Base-by-base conservation (phyloP, 805 yeast species). In the Aciculoconidium aculeatum region DNA sequence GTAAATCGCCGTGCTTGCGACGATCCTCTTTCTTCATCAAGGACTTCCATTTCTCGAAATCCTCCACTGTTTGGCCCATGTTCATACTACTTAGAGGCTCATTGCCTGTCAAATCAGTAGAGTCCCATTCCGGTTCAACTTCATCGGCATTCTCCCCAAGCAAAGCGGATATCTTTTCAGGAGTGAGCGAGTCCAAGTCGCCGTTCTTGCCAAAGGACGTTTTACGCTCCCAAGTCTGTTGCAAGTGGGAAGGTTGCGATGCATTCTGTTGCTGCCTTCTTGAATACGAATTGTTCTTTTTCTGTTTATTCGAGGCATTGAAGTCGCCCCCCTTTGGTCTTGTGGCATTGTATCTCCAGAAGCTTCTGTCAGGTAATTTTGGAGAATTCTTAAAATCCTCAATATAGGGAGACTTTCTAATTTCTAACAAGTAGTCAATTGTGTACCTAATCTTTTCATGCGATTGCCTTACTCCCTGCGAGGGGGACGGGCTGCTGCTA, bases 1-100 rank as follows among this genome's bases (percentile, higher is more conserved):
- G 30, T 5, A 25, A 16, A 14, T 65, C 72, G 4, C 73, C 75
- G 27, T 66, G 62, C 40, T 64, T 58, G 36, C 56, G 61, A 19
- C 62, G 61, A 21, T 73, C 74, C 43, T 72, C 72, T 27, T 62
- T 50, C 36, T 62, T 63, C 78, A 72, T 69, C 36, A 59, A 61
- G 27, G 65, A 50, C 47, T 72, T 72, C 80, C 80, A 75, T 36
- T 58, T 63, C 44, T 75, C 81, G 41, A 74, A 75, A 37, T 75
- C 80, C 31, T 69, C 68, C 3, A 70, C 70, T 0, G 78, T 66
- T 31, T 63, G 69, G 12, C 79, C 79, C 55, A 51, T 66, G 45
- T 45, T 44, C 27, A 40, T 47, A 21, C 55, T 40, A 11, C 30
- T 37, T 23, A 35, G 39, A 6, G 39, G 12, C 4, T 15, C 26